Percentiles rank a stretch among this genome's conserved stretches.
These are phyloP conservation scores for Jaltomata sinuosa DNA, from an alignment of 257 asterid genomes.

Conservation along the genomic window DNA sequence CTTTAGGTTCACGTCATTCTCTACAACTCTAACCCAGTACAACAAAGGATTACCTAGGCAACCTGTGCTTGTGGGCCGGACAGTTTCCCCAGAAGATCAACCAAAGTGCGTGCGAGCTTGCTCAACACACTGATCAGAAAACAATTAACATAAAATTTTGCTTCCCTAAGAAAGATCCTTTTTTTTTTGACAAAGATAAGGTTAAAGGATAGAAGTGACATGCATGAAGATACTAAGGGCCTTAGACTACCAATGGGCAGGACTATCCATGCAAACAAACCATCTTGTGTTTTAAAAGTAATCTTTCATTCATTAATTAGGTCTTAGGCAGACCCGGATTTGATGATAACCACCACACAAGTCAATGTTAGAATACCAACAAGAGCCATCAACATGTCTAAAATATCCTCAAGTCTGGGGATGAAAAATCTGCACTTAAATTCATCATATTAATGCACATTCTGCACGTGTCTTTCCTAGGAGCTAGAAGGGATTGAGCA, in stretches of 20 bases:
- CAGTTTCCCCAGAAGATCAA: not conserved
- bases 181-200: not conserved
- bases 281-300: too few species aligned
- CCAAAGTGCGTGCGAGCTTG: not conserved
- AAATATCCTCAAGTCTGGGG: not conserved
- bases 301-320: not conserved
- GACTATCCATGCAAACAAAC: not conserved
- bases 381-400: not conserved
- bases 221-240: not conserved
- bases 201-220: not conserved
- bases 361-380: not conserved
- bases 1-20: not conserved
- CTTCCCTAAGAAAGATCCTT: not conserved
- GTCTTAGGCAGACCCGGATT: not conserved
- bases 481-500: not conserved
- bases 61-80: not conserved
- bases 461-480: not conserved
- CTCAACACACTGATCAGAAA: not conserved
- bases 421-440: not conserved
- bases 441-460: not conserved
- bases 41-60: not conserved
- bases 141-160: not conserved
- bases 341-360: not conserved
- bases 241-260: not conserved
- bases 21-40: not conserved